A percentile compares a stretch with the other conserved stretches of the same genome.
These are phyloP conservation scores for Periconia digitata DNA, from an alignment of 2,329 filamentous ascomycete species.

Conservation along the genomic window DNA sequence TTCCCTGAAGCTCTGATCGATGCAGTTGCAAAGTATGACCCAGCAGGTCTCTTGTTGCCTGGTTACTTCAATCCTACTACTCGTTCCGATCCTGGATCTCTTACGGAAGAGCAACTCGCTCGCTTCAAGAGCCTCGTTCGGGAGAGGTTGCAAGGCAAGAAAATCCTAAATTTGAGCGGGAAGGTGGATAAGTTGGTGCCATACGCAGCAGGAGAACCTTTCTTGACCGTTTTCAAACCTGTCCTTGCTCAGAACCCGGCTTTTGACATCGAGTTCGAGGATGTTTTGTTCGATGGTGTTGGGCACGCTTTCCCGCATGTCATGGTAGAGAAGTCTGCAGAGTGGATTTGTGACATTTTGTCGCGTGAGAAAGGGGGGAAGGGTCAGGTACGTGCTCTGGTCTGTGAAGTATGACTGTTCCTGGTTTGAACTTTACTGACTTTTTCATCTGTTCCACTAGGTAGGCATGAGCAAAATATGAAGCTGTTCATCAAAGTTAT, in stretches of 20 bases:
- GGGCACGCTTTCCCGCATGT: conserved; percentile 68
- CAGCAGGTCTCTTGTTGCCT: conserved; percentile 69
- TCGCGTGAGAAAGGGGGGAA: conserved; percentile 9
- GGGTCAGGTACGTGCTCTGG: background rate
- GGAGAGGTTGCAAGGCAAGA: conserved; percentile 50
- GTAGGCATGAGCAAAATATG: too few relatives aligned
- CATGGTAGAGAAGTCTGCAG: conserved; percentile 68
- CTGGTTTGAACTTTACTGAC: too few relatives aligned
- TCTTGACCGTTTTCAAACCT: conserved; percentile 63
- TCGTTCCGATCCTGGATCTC: conserved; percentile 29
- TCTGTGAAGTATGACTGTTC: too few relatives aligned
- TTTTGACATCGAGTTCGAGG: conserved; percentile 59
- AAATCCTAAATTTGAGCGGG: conserved; percentile 47
- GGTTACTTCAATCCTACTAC: conserved; percentile 23
- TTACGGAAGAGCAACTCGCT: conserved; percentile 37
- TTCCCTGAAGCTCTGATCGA: conserved; percentile 72
- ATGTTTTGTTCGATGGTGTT: conserved; percentile 67
- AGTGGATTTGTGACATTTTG: conserved; percentile 59
- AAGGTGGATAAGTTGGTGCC: conserved; percentile 77
- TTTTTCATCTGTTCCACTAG: too few relatives aligned
- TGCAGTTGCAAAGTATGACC: conserved; percentile 68
- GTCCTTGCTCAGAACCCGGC: conserved; percentile 55
- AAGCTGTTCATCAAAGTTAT: too few relatives aligned
- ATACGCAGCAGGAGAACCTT: conserved; percentile 61
- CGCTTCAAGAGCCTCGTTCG: conserved; percentile 37